These are phyloP conservation scores for Sporothrix phasma DNA, from an alignment of 2,329 filamentous ascomycete genomes.

Conservation along the genomic window DNA sequence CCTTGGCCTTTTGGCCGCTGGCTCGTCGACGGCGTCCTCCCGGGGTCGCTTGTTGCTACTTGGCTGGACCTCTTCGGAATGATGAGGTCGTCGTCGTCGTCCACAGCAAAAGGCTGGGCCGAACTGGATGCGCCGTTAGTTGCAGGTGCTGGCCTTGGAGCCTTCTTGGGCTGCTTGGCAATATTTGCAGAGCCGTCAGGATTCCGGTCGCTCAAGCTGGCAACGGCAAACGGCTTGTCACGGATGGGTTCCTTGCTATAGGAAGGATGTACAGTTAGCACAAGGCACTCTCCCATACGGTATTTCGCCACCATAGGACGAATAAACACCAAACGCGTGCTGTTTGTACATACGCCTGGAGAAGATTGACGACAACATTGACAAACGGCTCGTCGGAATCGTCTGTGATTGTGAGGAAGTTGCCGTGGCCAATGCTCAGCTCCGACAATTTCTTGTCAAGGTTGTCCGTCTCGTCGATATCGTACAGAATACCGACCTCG, in stretches of 20 bases:
- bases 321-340: background rate
- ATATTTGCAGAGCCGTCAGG: constrained; percentile 24
- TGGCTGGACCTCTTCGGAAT: constrained; percentile 16
- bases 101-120: constrained; percentile 22
- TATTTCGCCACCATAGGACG: background rate
- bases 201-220: constrained; percentile 21
- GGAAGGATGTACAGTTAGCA: background rate
- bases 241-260: constrained; percentile 30
- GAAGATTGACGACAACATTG: constrained; percentile 61
- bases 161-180: constrained; percentile 23
- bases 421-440: constrained; percentile 62
- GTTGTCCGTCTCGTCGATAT: constrained; percentile 81
- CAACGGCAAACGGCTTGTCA: constrained; percentile 46
- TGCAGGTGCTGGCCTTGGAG: constrained; percentile 33
- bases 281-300: background rate
- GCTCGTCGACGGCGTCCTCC: constrained; percentile 33
- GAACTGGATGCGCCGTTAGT: constrained; percentile 31
- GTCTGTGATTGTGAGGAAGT: constrained; percentile 76
- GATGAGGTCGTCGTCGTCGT: constrained; percentile 29
- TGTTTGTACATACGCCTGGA: constrained; percentile 43
- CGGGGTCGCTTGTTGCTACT: constrained; percentile 35
- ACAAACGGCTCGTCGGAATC: constrained; percentile 65
- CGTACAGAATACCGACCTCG: constrained; percentile 71
- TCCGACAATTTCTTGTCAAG: constrained; percentile 68
- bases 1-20: constrained; percentile 40